Conservation (phyloP, 2,329 filamentous ascomycete genomes). For the Hypomyces perniciosus region DNA sequence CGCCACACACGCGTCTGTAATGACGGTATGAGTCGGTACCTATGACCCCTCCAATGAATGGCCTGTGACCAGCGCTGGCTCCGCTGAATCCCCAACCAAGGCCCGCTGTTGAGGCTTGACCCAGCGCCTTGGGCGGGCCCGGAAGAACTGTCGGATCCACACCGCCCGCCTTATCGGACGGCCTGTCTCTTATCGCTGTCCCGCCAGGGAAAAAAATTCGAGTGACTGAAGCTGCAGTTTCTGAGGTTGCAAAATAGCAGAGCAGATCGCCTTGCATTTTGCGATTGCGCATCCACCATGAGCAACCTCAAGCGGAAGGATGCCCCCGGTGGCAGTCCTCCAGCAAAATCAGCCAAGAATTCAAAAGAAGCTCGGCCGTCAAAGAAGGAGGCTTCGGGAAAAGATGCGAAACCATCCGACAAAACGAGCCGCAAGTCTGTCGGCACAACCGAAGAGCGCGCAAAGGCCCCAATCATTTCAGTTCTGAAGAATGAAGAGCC, state of each 20-base stretch:
- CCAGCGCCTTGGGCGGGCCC: conserved; percentile 8
- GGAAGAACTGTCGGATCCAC: conserved; percentile 14
- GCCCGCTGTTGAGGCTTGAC: conserved; percentile 1
- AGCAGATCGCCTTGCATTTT: conserved; percentile 9
- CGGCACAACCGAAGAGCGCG: conserved; percentile 22
- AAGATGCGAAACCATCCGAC: conserved; percentile 24
- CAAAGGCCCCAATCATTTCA: conserved; percentile 35
- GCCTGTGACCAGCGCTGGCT: conserved; percentile 3
- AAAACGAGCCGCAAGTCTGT: conserved; percentile 29
- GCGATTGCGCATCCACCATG: conserved; percentile 37
- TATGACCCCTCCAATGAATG: not conserved
- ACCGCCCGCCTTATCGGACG: conserved; percentile 12
- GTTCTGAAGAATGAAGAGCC: conserved; percentile 71
- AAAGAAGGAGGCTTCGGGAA: conserved; percentile 34
- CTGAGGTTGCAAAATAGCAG: conserved; percentile 3
- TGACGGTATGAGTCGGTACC: not conserved
- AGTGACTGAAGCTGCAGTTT: conserved; percentile 5
- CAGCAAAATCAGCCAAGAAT: conserved; percentile 43
- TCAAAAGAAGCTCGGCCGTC: conserved; percentile 41
- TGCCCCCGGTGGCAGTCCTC: conserved; percentile 45
- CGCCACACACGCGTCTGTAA: conserved; percentile 5
- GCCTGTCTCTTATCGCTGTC: conserved; percentile 22
- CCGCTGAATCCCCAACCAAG: not conserved
- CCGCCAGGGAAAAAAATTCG: conserved; percentile 23
- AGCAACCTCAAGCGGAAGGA: conserved; percentile 54